A percentile compares a stretch with the other conserved stretches of the same genome.
Conservation (phyloP, 2,329 filamentous ascomycete species). For the Fusarium nisikadoi region DNA sequence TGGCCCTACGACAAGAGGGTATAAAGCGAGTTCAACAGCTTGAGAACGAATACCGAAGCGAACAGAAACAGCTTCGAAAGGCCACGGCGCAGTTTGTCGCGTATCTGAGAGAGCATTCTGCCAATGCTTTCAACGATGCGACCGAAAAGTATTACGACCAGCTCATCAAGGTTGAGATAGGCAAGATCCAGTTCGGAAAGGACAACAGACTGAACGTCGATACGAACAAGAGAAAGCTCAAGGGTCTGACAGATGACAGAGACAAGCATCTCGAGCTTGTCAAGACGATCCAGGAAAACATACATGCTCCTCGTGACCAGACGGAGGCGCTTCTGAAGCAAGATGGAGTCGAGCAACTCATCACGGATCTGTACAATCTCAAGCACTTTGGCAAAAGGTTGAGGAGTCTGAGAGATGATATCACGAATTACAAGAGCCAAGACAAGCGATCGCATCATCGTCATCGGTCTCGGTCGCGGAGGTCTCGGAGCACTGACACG, state of each 20-base stretch:
- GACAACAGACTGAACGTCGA: neutral
- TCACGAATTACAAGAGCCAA: neutral
- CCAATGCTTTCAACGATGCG: conserved; percentile 9
- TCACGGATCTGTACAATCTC: conserved; percentile 11
- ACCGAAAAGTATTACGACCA: conserved; percentile 11
- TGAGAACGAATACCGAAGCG: conserved; percentile 2
- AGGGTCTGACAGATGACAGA: conserved; percentile 8
- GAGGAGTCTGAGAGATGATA: conserved; percentile 3
- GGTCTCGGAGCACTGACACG: neutral
- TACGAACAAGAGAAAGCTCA: conserved; percentile 1
- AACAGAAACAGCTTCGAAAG: neutral
- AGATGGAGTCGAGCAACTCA: neutral
- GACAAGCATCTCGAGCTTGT: conserved; percentile 19
- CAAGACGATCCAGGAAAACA: conserved; percentile 20
- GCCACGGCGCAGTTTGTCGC: conserved; percentile 10
- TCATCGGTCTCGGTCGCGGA: neutral
- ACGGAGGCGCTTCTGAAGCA: conserved; percentile 8
- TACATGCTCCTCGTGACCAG: neutral
- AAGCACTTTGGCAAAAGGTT: conserved; percentile 21
- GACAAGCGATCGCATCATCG: neutral
- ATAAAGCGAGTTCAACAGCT: neutral
- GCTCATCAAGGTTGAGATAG: conserved; percentile 3
- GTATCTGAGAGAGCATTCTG: conserved; percentile 14
- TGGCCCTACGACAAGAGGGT: neutral
- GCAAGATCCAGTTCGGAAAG: conserved; percentile 2